Base-by-base conservation (phyloP, 2,329 filamentous ascomycete genomes). In the Diplodia mutila region DNA sequence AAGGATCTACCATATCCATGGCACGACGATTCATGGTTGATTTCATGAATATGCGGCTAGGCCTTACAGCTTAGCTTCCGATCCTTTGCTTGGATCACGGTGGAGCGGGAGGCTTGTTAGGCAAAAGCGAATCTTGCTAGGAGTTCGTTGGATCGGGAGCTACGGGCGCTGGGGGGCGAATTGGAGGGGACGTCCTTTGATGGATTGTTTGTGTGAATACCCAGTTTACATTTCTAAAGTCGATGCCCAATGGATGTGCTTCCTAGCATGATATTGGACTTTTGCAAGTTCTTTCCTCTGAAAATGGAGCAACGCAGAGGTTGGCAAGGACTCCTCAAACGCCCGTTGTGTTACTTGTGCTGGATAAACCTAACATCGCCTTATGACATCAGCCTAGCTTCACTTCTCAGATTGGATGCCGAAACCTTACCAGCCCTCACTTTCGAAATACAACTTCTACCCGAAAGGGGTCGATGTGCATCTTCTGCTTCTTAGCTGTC, bases 1-100 rank as follows among this genome's bases (percentile, higher is more conserved):
- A 23, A 59, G 64, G 29, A 52, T 66, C 34, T 66, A 37, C 14
- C 42, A 57, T 32, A 29, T 66, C 29, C 57, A 32, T 18, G 64
- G 64, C 29, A 66, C 64, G 1, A 59, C 52, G 1, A 66, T 66
- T n/a, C 34, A 59, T 18, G 39, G 34, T 18, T 53, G 34, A 65
- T 21, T 2, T 11, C 29, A 12, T 37, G 8, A 16, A 5, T 3
- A 23, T 9, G 18, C 4, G 9, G 8, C 42, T 18, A 46, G n/a
- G n/a, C n/a, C n/a, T n/a, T n/a, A n/a, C n/a, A 46, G 18, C n/a
- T 14, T 14, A 46, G 3, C n/a, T 42, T 11, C 5, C 12, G 12
- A 12, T 6, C 11, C 16, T 55, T 8, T 32, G 14, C 55, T n/a
- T 29, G n/a, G 14, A 18, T 16, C 18, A 42, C 39, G 39, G 39